Conservation (phyloP, 768 basidiomycete genomes). For the Vararia minispora region DNA sequence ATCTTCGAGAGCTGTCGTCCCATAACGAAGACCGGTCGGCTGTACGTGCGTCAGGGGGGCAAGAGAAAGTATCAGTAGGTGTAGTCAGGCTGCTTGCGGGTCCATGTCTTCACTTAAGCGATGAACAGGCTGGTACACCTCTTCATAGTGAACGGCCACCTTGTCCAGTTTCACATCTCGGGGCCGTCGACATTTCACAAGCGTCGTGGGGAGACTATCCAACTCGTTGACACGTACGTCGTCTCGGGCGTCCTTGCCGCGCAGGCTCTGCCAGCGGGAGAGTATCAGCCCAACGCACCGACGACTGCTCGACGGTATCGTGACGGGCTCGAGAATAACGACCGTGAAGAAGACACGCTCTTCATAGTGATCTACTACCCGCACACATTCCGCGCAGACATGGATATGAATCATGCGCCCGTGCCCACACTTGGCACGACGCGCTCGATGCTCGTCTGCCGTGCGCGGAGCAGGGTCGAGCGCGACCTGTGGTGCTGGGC, state of each 20-base stretch:
- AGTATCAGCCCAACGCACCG: slow-evolving; percentile 43
- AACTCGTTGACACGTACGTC: slow-evolving; percentile 66
- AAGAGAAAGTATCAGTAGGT: slow-evolving; percentile 73
- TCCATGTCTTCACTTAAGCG: neutral
- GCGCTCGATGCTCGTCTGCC: slow-evolving; percentile 52
- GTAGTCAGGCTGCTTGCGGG: neutral
- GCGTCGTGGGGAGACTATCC: slow-evolving; percentile 41
- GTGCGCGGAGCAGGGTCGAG: slow-evolving; percentile 76
- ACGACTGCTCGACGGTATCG: slow-evolving; percentile 65
- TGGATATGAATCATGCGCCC: slow-evolving; percentile 14
- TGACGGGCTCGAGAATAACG: slow-evolving; percentile 84
- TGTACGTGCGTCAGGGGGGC: slow-evolving; percentile 61
- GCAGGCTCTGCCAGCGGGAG: slow-evolving; percentile 48
- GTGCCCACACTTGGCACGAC: slow-evolving; percentile 46
- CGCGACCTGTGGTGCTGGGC: slow-evolving; percentile 95
- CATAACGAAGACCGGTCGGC: slow-evolving; percentile 59
- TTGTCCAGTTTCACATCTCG: slow-evolving; percentile 63
- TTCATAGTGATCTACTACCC: slow-evolving; percentile 71
- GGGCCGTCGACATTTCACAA: slow-evolving; percentile 46
- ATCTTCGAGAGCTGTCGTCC: slow-evolving; percentile 68
- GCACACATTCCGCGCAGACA: slow-evolving; percentile 12
- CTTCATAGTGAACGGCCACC: slow-evolving; percentile 62
- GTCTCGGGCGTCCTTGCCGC: slow-evolving; percentile 81
- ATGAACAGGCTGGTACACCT: slow-evolving; percentile 50
- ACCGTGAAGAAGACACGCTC: slow-evolving; percentile 78